Evolutionary conservation across 2,329 filamentous ascomycete species (phyloP).

Genomic region (Emmonsiellopsis sp.): DNA sequence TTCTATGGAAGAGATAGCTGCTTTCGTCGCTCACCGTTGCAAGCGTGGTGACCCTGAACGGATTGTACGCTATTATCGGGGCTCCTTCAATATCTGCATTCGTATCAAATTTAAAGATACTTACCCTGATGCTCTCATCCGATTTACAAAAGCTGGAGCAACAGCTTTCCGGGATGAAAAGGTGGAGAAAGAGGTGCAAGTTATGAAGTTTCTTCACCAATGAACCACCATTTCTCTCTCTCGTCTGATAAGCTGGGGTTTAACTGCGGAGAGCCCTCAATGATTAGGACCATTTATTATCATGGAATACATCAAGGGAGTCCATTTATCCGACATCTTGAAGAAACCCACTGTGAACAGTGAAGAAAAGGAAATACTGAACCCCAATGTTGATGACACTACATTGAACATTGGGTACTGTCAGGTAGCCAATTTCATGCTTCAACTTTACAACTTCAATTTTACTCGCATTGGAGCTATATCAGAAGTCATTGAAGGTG

Average conservation of each 20-base stretch:
- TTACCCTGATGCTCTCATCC: neutral
- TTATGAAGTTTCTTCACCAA: constrained; percentile 15
- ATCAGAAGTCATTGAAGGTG: constrained; percentile 15
- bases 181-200: constrained; percentile 18
- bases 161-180: constrained; percentile 20
- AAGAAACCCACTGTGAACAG: constrained; percentile 13
- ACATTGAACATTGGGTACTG: constrained; percentile 11
- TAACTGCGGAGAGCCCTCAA: constrained; percentile 11
- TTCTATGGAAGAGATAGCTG: neutral
- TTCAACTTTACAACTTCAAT: constrained; percentile 23
- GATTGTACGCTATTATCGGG: neutral
- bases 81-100: neutral
- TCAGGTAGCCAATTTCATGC: constrained; percentile 16
- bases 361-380: constrained; percentile 13
- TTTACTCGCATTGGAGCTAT: constrained; percentile 28
- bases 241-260: constrained; percentile 13
- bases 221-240: constrained; percentile 14
- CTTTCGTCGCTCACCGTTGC: neutral
- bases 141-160: neutral
- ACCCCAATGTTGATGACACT: constrained; percentile 11
- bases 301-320: constrained; percentile 16
- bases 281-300: constrained; percentile 17
- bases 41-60: neutral
- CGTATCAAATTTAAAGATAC: neutral
- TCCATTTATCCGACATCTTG: constrained; percentile 11